Evolutionary conservation across 257 asterid genomes (phyloP).

Genomic region (Solanum chilense): DNA sequence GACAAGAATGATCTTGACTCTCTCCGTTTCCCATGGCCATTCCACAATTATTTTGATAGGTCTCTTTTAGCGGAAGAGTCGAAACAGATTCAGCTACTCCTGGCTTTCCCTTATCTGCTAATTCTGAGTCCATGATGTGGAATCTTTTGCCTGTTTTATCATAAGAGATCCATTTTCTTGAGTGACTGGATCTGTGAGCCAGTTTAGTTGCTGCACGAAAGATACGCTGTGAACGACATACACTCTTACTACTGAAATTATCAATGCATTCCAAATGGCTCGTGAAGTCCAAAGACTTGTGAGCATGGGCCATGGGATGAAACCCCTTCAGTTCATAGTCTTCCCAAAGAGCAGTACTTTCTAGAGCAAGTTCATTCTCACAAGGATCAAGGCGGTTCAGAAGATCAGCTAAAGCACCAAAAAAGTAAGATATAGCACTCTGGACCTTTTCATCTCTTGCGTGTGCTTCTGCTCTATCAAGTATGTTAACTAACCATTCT

Average conservation of each 20-base stretch:
- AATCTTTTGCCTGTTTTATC: conserved; percentile 13
- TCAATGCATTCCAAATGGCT: conserved; percentile 26
- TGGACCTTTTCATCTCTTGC: conserved; percentile 41
- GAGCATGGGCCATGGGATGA: conserved; percentile 40
- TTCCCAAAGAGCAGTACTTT: conserved; percentile 68
- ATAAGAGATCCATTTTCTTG: conserved; percentile 12
- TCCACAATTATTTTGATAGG: background rate
- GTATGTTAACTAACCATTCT: conserved; percentile 64
- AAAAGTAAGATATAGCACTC: conserved; percentile 50
- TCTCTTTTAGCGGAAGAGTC: background rate
- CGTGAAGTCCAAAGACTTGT: conserved; percentile 39
- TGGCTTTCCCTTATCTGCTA: conserved; percentile 1
- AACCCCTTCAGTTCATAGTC: conserved; percentile 84
- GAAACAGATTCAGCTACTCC: conserved; percentile 12
- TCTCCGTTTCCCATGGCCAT: background rate
- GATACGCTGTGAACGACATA: conserved; percentile 35
- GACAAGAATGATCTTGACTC: background rate
- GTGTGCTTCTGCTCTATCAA: conserved; percentile 26
- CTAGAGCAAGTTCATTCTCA: conserved; percentile 4
- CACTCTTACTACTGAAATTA: conserved; percentile 8
- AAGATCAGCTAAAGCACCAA: conserved; percentile 40
- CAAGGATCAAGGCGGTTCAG: conserved; percentile 29
- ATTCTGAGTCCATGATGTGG: background rate
- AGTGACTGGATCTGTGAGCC: conserved; percentile 6
- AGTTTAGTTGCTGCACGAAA: conserved; percentile 34